Evolutionary conservation across 2,329 filamentous ascomycete species (phyloP).

Genomic region (Xylariaceae sp.): DNA sequence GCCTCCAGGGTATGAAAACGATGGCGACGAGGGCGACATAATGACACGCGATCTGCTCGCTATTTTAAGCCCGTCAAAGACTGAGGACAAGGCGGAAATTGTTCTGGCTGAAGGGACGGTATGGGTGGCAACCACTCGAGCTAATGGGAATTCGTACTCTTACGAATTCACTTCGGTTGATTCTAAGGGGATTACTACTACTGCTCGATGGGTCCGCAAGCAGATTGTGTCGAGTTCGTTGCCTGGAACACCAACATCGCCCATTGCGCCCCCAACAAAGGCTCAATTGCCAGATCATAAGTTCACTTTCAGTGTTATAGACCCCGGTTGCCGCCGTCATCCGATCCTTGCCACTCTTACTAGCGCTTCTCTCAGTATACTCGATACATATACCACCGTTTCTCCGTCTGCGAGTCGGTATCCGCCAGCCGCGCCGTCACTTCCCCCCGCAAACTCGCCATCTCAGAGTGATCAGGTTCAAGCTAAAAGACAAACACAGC

Average conservation of each 20-base stretch:
- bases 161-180: slow-evolving; percentile 71
- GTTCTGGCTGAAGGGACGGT: slow-evolving; percentile 67
- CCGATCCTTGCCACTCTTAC: slow-evolving; percentile 76
- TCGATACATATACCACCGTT: slow-evolving; percentile 68
- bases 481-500: slow-evolving; percentile 42
- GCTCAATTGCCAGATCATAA: slow-evolving; percentile 52
- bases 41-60: slow-evolving; percentile 63
- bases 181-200: slow-evolving; percentile 61
- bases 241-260: slow-evolving; percentile 33
- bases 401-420: slow-evolving; percentile 55
- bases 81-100: slow-evolving; percentile 66
- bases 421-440: slow-evolving; percentile 50
- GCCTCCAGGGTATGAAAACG: slow-evolving; percentile 43
- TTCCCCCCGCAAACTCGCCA: slow-evolving; percentile 27
- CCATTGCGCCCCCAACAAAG: slow-evolving; percentile 29
- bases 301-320: slow-evolving; percentile 80
- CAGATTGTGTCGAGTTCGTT: slow-evolving; percentile 39
- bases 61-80: slow-evolving; percentile 67
- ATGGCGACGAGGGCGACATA: slow-evolving; percentile 51
- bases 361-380: slow-evolving; percentile 68
- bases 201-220: slow-evolving; percentile 72
- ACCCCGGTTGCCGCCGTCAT: slow-evolving; percentile 70
- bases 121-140: slow-evolving; percentile 60
- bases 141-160: slow-evolving; percentile 50
- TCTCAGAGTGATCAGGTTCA: slow-evolving; percentile 19